Evolutionary conservation across 2,329 filamentous ascomycete genomes (phyloP).

Genomic region (Emericellopsis cladophorae): DNA sequence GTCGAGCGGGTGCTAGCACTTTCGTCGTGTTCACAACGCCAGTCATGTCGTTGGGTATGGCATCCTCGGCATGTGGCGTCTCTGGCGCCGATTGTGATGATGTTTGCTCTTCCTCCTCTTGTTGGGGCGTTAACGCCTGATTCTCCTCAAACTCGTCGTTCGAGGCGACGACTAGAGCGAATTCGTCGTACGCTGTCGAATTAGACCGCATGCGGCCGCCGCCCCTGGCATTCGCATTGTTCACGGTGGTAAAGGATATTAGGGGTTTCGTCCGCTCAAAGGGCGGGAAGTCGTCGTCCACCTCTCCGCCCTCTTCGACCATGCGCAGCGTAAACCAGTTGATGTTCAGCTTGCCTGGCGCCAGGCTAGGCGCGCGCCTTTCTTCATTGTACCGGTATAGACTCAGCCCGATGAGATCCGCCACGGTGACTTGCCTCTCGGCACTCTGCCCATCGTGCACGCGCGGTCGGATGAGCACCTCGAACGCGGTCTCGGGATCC

Average conservation of each 20-base stretch:
- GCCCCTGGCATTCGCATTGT: slow-evolving; percentile 64
- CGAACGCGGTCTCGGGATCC: slow-evolving; percentile 50
- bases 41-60: slow-evolving; percentile 12
- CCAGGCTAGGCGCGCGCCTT: slow-evolving; percentile 54
- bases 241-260: slow-evolving; percentile 70
- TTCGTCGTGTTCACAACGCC: slow-evolving; percentile 16
- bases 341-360: slow-evolving; percentile 56
- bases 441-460: slow-evolving; percentile 53
- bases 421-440: slow-evolving; percentile 55
- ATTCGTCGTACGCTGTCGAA: slow-evolving; percentile 71
- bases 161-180: slow-evolving; percentile 64
- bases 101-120: slow-evolving; percentile 35
- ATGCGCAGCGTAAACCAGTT: slow-evolving; percentile 76
- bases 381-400: slow-evolving; percentile 71
- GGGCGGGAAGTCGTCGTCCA: slow-evolving; percentile 75
- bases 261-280: slow-evolving; percentile 62
- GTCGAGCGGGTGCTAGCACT: slow-evolving; percentile 16
- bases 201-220: slow-evolving; percentile 48
- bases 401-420: slow-evolving; percentile 70
- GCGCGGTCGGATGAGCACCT: slow-evolving; percentile 58
- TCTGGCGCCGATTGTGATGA: slow-evolving; percentile 6
- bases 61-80: slow-evolving; percentile 20
- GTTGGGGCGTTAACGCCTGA: slow-evolving; percentile 53
- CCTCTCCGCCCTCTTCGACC: slow-evolving; percentile 73
- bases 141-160: slow-evolving; percentile 57